Evolutionary conservation across 2,329 filamentous ascomycete species (phyloP).

Genomic region (Colletotrichum nymphaeae): DNA sequence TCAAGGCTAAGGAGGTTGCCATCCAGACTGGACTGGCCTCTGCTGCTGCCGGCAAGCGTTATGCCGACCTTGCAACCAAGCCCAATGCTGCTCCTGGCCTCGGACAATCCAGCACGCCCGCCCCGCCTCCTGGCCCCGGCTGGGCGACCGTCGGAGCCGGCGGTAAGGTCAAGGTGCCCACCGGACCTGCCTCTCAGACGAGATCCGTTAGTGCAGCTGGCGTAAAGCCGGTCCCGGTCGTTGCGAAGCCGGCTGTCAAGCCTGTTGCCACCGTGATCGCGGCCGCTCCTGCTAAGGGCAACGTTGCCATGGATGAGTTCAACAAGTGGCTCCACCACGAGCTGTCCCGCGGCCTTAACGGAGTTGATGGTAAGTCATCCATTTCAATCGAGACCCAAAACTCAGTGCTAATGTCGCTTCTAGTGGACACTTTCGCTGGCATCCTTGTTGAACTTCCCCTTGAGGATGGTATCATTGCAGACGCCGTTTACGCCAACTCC

Average conservation of each 20-base stretch:
- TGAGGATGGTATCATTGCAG: conserved; percentile 85
- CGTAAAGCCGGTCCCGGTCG: conserved; percentile 56
- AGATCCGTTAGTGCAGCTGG: conserved; percentile 57
- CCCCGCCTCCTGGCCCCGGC: conserved; percentile 60
- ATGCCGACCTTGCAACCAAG: conserved; percentile 90
- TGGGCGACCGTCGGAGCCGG: conserved; percentile 97
- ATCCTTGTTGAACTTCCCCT: conserved; percentile 80
- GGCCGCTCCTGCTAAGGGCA: conserved; percentile 58
- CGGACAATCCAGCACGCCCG: conserved; percentile 58
- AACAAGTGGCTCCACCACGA: conserved; percentile 90
- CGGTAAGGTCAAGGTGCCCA: conserved; percentile 87
- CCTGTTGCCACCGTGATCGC: conserved; percentile 57
- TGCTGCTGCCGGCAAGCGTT: conserved; percentile 79
- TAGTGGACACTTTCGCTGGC: conserved; percentile 84
- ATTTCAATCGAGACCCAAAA: rapidly evolving
- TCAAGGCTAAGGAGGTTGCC: conserved; percentile 69
- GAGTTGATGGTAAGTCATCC: conserved; percentile 62
- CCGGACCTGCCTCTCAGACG: conserved; percentile 62
- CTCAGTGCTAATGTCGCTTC: conserved; percentile 45
- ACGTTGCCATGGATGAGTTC: conserved; percentile 86
- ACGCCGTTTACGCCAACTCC: conserved; percentile 88
- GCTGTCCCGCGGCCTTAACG: conserved; percentile 77
- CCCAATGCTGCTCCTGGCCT: conserved; percentile 35
- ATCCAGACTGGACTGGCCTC: conserved; percentile 59
- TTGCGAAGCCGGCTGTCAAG: conserved; percentile 63